Evolutionary conservation across 2,329 filamentous ascomycete species (phyloP).

Genomic region (Hortaea werneckii): DNA sequence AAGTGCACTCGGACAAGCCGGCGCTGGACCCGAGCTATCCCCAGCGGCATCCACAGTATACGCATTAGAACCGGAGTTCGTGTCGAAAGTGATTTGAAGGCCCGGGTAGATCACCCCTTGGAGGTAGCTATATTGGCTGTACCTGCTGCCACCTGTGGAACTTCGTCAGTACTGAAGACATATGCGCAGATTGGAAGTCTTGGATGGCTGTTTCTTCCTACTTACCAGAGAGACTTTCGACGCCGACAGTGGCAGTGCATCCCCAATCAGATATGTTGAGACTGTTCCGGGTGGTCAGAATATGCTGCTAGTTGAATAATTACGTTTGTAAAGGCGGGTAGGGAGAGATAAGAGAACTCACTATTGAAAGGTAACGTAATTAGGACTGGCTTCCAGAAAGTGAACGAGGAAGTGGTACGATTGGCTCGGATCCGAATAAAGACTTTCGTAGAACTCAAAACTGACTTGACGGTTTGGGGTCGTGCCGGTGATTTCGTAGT

Average conservation of each 20-base stretch:
- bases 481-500: slow-evolving; percentile 11
- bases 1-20: no score
- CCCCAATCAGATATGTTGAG: slow-evolving; percentile 7
- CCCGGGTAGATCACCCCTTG: slow-evolving; percentile 6
- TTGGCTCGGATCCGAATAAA: slow-evolving; percentile 2
- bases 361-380: slow-evolving; percentile 7
- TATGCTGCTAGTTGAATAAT: no score
- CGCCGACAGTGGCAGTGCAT: slow-evolving; percentile 5
- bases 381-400: slow-evolving; percentile 4
- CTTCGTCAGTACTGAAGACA: no score
- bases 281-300: no score
- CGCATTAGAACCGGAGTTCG: not conserved
- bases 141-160: not conserved
- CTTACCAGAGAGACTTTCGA: slow-evolving; percentile 5
- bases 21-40: no score
- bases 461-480: slow-evolving; percentile 2
- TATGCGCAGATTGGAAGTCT: not conserved
- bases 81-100: not conserved
- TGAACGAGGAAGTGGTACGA: slow-evolving; percentile 14
- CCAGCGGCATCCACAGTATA: not conserved
- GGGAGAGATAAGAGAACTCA: no score
- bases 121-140: slow-evolving; percentile 5
- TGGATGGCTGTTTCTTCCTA: not conserved
- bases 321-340: no score
- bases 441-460: slow-evolving; percentile 10